A percentile compares a stretch with the other conserved stretches of the same genome.
phyloP scores from a whole-genome alignment of 73 alveolate species.

The Paramecium octaurelia region DNA sequence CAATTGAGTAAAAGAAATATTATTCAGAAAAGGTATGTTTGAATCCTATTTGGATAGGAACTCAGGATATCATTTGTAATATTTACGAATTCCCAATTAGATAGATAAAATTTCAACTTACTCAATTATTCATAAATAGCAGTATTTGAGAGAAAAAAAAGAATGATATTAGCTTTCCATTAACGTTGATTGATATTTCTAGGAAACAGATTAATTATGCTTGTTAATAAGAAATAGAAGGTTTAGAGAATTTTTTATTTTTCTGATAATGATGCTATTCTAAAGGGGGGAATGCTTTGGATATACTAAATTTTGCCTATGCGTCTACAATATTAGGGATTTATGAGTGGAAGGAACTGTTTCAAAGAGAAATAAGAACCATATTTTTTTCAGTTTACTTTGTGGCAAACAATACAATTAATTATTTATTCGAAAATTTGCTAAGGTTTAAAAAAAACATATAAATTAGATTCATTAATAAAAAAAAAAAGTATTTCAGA shows the following conservation, averaged over 20 bases:
- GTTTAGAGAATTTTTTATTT: background rate
- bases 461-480: slow-evolving; percentile 16
- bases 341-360: background rate
- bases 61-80: background rate
- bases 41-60: background rate
- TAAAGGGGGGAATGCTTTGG: background rate
- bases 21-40: background rate
- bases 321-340: background rate
- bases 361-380: background rate
- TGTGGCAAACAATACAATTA: slow-evolving; percentile 36
- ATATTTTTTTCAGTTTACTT: background rate
- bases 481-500: background rate
- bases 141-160: background rate
- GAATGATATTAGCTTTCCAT: background rate
- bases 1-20: background rate
- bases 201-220: background rate
- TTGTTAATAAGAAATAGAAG: background rate
- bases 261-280: background rate
- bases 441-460: background rate
- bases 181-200: background rate
- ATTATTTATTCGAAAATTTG: background rate
- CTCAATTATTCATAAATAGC: background rate
- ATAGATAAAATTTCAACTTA: background rate
- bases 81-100: background rate
- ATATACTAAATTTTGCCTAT: background rate